These are phyloP conservation scores for Raffaelea albimanens DNA, from an alignment of 2,329 filamentous ascomycete species.

Conservation along the genomic window DNA sequence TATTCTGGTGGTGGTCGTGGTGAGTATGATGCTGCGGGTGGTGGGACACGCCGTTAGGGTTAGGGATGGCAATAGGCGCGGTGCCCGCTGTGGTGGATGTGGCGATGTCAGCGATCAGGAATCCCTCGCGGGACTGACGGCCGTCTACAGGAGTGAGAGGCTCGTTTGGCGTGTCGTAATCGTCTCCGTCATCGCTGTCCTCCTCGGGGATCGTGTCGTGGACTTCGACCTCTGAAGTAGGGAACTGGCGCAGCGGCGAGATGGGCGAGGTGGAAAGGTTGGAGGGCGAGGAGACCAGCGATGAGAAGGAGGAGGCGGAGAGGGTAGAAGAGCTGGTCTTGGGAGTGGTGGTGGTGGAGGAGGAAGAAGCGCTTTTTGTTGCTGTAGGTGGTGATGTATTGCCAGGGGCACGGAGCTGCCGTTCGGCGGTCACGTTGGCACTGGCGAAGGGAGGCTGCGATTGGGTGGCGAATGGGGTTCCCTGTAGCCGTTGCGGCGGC, in stretches of 20 bases:
- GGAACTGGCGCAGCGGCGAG: constrained; percentile 36
- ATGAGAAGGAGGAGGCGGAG: neutral
- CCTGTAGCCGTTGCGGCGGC: constrained; percentile 4
- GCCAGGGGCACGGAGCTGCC: too few relatives aligned
- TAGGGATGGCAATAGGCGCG: constrained; percentile 1
- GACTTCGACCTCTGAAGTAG: constrained; percentile 31
- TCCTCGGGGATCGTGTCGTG: constrained; percentile 45
- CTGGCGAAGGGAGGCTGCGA: constrained; percentile 1
- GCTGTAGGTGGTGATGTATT: neutral
- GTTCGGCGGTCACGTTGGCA: too few relatives aligned
- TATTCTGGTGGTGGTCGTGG: constrained; percentile 11
- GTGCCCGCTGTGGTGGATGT: constrained; percentile 16
- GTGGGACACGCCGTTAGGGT: constrained; percentile 5
- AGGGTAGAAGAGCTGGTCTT: neutral
- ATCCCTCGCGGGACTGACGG: constrained; percentile 43
- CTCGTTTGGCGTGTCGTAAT: constrained; percentile 49
- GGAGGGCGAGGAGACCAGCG: neutral
- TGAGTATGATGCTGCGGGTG: constrained; percentile 18
- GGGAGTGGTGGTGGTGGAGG: neutral
- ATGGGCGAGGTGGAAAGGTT: constrained; percentile 19
- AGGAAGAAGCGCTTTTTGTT: neutral
- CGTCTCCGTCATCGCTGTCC: constrained; percentile 50
- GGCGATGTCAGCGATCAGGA: constrained; percentile 30
- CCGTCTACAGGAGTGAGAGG: constrained; percentile 52
- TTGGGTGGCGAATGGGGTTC: constrained; percentile 1